Evolutionary conservation across 768 basidiomycete genomes (phyloP).

Genomic region (Kwoniella dendrophila): DNA sequence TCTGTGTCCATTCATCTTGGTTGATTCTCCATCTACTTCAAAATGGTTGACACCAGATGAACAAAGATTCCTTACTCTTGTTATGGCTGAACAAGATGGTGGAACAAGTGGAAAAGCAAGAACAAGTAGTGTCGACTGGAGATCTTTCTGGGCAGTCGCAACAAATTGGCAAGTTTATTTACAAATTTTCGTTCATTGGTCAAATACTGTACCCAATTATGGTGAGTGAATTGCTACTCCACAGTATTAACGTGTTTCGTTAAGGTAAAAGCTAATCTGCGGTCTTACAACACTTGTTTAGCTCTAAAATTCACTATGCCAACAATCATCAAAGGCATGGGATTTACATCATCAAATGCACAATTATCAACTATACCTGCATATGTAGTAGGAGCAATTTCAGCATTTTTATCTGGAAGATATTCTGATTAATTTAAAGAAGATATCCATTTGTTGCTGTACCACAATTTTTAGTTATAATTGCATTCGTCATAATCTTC

Average conservation of each 20-base stretch:
- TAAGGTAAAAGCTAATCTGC: background rate
- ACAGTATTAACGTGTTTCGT: too few relatives aligned
- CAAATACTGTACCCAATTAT: constrained; percentile 5
- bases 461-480: background rate
- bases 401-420: background rate
- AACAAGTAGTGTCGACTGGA: background rate
- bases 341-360: constrained; percentile 30
- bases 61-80: background rate
- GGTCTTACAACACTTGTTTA: background rate
- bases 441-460: background rate
- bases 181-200: background rate
- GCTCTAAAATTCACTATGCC: constrained; percentile 23
- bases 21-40: background rate
- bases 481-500: background rate
- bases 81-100: background rate
- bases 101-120: background rate
- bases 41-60: background rate
- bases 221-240: background rate
- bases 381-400: constrained; percentile 29
- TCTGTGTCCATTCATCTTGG: background rate
- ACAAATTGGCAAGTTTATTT: constrained; percentile 1
- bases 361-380: constrained; percentile 41
- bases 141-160: background rate
- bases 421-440: background rate
- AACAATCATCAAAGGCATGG: constrained; percentile 36